Base-by-base conservation (phyloP, 176 grass and related monocot genomes). In the Musa beccarii region DNA sequence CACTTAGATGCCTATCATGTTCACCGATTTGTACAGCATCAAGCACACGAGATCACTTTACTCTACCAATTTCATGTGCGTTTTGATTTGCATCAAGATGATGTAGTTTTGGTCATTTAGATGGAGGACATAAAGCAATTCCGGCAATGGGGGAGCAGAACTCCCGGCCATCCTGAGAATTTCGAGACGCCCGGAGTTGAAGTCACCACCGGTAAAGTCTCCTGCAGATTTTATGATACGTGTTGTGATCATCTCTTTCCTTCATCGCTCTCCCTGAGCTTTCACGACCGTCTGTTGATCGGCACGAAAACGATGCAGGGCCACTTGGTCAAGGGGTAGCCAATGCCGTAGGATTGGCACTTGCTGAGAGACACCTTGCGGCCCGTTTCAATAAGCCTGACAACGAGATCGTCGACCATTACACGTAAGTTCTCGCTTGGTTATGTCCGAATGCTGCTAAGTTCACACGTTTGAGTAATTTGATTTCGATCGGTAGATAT, bases 361-460 rank as follows among this genome's bases (percentile, higher is more conserved):
- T 80, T 69, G 67, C 78, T 52, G 78, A 69, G 53, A 69, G 20
- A 17, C 78, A 72, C 53, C 23, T 69, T 3, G 78, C 52, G 57
- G 67, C 78, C 43, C 78, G 78, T 34, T 80, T 80, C 53, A 72
- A 80, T 62, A 69, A 80, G 68, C 78, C 53, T 63, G 78, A 71
- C 51, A 59, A 21, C 13, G 78, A 69, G 78, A 80, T 80, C 1
- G 53, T 72, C 51, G 69, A 72, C 67, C 68, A 80, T 51, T 69
- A 72, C 78, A 72, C 93, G 93, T 92, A 90, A 80, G 77, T 1
- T 57, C 75, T 77, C 59, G 63, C 26, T 68, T 29, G 11, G 26
- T 9, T 69, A 43, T n/a, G 13, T 12, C 55, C 17, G 15, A 15
- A 15, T 17, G 20, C 13, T 62, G 8, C 6, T 43, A 34, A 62